These are phyloP conservation scores for Spatholobus suberectus DNA, from an alignment of 306 rosid species.

Conservation along the genomic window DNA sequence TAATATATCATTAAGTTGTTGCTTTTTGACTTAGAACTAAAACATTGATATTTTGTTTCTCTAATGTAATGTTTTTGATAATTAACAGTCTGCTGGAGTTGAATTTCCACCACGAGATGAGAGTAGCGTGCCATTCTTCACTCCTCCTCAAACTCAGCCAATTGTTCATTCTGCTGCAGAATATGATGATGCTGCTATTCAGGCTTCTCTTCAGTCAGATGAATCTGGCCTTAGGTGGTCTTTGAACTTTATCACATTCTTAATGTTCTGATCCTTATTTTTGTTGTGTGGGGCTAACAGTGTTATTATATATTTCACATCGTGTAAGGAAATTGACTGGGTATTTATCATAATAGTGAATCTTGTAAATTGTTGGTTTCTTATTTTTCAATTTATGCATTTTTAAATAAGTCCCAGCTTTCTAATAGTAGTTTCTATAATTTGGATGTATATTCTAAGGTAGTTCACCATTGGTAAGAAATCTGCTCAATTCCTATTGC, in stretches of 20 bases:
- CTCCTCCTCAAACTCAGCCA: slow-evolving; percentile 94
- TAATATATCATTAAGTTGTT: slow-evolving; percentile 35
- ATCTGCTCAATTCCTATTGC: not conserved
- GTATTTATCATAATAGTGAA: slow-evolving; percentile 9
- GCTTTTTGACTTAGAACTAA: slow-evolving; percentile 8
- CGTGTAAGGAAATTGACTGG: slow-evolving; percentile 22
- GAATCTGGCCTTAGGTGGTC: slow-evolving; percentile 85
- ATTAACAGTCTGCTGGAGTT: slow-evolving; percentile 83
- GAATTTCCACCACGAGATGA: slow-evolving; percentile 91
- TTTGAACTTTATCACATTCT: slow-evolving; percentile 21
- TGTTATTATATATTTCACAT: slow-evolving; percentile 10
- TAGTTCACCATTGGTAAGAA: not conserved
- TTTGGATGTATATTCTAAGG: slow-evolving; percentile 4
- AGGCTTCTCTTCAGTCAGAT: slow-evolving; percentile 94
- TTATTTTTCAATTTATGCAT: not conserved
- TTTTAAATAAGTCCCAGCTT: not conserved
- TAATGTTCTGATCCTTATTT: slow-evolving; percentile 21
- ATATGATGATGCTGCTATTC: slow-evolving; percentile 74
- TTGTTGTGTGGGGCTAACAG: slow-evolving; percentile 24
- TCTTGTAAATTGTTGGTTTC: slow-evolving; percentile 26
- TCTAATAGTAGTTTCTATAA: slow-evolving; percentile 5
- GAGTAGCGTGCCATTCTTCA: slow-evolving; percentile 84
- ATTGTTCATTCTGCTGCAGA: slow-evolving; percentile 52
- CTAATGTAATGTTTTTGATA: slow-evolving; percentile 26
- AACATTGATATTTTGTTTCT: slow-evolving; percentile 23